Evolutionary conservation across 1,139 yeast genomes (phyloP).

Genomic region (Geotrichum aggregatum): DNA sequence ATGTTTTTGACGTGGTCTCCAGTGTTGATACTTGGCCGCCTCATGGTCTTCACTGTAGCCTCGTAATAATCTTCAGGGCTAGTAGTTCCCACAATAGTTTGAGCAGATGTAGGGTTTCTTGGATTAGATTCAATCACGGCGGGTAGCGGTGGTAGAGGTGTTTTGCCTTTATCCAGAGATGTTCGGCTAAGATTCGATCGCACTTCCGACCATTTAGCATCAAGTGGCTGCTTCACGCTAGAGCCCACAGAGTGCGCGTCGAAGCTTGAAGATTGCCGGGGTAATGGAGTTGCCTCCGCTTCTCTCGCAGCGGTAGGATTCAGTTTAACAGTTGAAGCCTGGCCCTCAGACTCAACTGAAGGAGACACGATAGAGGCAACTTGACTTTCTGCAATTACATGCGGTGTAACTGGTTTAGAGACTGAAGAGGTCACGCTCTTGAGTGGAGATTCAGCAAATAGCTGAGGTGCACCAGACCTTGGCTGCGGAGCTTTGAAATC

Average conservation of each 20-base stretch:
- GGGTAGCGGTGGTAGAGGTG: not conserved
- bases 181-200: not conserved
- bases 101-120: constrained; percentile 1
- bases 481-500: not conserved
- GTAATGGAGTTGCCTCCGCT: no score
- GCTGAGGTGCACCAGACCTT: not conserved
- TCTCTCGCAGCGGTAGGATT: no score
- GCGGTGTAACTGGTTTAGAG: no score
- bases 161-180: not conserved
- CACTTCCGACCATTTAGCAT: constrained; percentile 5
- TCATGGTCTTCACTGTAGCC: constrained; percentile 26
- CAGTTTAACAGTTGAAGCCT: no score
- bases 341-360: no score
- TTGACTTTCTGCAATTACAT: no score
- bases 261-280: no score
- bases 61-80: constrained; percentile 28
- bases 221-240: no score
- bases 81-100: constrained; percentile 8
- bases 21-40: constrained; percentile 30
- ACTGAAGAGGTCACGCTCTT: no score
- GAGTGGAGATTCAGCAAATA: not conserved
- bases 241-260: no score
- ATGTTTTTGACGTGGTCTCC: constrained; percentile 31
- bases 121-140: constrained; percentile 9
- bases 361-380: no score